phyloP scores from a whole-genome alignment of 768 basidiomycete species.

The Rhizopogon vulgaris region DNA sequence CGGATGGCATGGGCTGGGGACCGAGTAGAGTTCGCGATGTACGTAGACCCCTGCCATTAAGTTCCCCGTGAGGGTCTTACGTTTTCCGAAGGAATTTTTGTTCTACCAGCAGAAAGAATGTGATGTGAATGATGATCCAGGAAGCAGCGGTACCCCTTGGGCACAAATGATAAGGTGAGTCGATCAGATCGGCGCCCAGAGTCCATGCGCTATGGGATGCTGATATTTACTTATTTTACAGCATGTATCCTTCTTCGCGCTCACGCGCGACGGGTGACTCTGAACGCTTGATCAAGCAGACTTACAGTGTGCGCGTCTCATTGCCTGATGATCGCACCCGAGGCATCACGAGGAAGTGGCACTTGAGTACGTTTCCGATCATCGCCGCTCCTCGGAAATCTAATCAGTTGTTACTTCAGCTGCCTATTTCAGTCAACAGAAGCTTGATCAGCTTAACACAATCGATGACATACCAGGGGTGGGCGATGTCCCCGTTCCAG shows the following conservation, averaged over 20 bases:
- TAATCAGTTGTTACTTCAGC: slow-evolving; percentile 36
- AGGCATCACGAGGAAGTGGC: slow-evolving; percentile 44
- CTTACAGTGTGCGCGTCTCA: slow-evolving; percentile 45
- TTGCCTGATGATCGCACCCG: slow-evolving; percentile 38
- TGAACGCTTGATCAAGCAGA: slow-evolving; percentile 48
- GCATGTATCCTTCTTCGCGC: slow-evolving; percentile 36
- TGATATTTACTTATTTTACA: slow-evolving; percentile 13
- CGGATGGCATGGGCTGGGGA: slow-evolving; percentile 77
- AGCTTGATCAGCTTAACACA: slow-evolving; percentile 62
- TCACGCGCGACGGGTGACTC: slow-evolving; percentile 31
- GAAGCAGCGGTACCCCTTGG: slow-evolving; percentile 60
- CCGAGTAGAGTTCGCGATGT: slow-evolving; percentile 64
- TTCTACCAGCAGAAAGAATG: slow-evolving; percentile 48
- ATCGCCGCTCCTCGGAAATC: slow-evolving; percentile 17
- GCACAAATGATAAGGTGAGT: slow-evolving; percentile 66
- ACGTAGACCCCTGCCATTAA: slow-evolving; percentile 4
- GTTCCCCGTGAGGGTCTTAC: background rate
- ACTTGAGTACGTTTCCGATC: slow-evolving; percentile 39
- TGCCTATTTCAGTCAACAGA: slow-evolving; percentile 80
- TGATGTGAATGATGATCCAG: slow-evolving; percentile 33
- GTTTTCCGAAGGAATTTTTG: slow-evolving; percentile 39
- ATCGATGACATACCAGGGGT: slow-evolving; percentile 66
- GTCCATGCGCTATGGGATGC: slow-evolving; percentile 8
- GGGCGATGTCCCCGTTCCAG: slow-evolving; percentile 61
- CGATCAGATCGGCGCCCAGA: slow-evolving; percentile 27